Evolutionary conservation across 345 rosid species (phyloP).

Genomic region (Barbarea vulgaris): DNA sequence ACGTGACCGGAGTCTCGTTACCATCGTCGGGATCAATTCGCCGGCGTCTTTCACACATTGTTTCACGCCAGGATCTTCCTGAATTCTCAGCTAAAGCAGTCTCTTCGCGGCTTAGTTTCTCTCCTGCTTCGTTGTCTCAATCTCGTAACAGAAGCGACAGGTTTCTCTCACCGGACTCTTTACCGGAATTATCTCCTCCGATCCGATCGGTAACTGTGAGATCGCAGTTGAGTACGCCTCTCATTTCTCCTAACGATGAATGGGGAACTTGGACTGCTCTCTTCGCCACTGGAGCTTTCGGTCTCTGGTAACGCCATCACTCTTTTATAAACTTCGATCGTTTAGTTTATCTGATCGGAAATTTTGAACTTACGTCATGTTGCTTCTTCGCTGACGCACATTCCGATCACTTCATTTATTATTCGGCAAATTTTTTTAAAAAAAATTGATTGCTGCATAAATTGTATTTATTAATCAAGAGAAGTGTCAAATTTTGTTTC

Average conservation of each 20-base stretch:
- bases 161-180: slow-evolving; percentile 39
- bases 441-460: neutral
- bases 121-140: slow-evolving; percentile 26
- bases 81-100: slow-evolving; percentile 15
- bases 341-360: neutral
- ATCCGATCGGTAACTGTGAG: slow-evolving; percentile 48
- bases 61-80: slow-evolving; percentile 38
- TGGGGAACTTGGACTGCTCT: slow-evolving; percentile 94
- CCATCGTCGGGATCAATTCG: slow-evolving; percentile 15
- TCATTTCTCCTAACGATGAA: slow-evolving; percentile 67
- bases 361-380: neutral
- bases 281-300: slow-evolving; percentile 72
- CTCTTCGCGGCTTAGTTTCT: slow-evolving; percentile 20
- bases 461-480: neutral
- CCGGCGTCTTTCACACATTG: slow-evolving; percentile 24
- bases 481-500: neutral
- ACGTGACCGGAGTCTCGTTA: slow-evolving; percentile 17
- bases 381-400: slow-evolving; percentile 1
- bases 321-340: neutral
- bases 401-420: neutral
- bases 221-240: slow-evolving; percentile 61
- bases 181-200: slow-evolving; percentile 15
- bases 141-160: slow-evolving; percentile 20
- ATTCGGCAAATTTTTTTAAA: neutral
- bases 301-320: slow-evolving; percentile 63